phyloP scores from a whole-genome alignment of 106 monocot genomes.

The Posidonia australis region DNA sequence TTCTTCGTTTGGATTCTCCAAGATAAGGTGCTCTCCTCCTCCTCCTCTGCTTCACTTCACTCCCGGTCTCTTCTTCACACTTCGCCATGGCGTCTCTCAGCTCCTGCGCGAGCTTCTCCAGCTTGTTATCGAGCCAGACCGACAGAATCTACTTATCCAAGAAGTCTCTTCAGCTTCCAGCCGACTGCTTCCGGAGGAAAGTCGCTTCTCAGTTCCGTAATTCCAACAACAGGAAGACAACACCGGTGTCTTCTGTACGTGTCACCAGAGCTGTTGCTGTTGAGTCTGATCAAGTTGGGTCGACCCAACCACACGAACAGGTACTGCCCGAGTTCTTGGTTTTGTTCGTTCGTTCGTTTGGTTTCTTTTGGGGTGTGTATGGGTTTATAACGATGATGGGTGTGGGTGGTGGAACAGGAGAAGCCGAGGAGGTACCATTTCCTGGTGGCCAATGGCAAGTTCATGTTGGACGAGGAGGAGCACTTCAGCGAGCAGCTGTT shows the following conservation, averaged over 20 bases:
- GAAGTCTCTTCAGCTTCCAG: constrained; percentile 6
- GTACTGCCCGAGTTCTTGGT: constrained; percentile 5
- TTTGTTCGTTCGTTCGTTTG: neutral
- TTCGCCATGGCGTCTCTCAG: constrained; percentile 38
- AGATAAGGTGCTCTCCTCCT: neutral
- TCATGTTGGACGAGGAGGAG: constrained; percentile 98
- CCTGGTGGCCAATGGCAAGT: constrained; percentile 86
- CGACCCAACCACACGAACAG: constrained; percentile 21
- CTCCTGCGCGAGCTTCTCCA: constrained; percentile 25
- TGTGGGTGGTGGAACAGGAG: constrained; percentile 14
- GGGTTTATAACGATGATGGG: neutral
- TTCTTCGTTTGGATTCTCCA: no score
- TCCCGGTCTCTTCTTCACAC: no score
- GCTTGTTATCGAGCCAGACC: constrained; percentile 13
- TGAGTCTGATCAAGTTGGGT: constrained; percentile 34
- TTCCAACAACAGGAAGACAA: neutral
- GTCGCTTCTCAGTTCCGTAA: neutral
- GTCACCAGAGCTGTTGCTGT: constrained; percentile 35
- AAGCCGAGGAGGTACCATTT: constrained; percentile 58
- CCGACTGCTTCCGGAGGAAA: constrained; percentile 6
- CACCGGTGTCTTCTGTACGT: neutral
- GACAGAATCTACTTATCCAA: neutral
- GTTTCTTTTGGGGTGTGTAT: neutral
- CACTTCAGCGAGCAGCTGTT: constrained; percentile 73
- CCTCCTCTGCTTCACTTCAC: no score